Evolutionary conservation across 2,329 filamentous ascomycete species (phyloP).

Genomic region (Coniochaeta sp.): DNA sequence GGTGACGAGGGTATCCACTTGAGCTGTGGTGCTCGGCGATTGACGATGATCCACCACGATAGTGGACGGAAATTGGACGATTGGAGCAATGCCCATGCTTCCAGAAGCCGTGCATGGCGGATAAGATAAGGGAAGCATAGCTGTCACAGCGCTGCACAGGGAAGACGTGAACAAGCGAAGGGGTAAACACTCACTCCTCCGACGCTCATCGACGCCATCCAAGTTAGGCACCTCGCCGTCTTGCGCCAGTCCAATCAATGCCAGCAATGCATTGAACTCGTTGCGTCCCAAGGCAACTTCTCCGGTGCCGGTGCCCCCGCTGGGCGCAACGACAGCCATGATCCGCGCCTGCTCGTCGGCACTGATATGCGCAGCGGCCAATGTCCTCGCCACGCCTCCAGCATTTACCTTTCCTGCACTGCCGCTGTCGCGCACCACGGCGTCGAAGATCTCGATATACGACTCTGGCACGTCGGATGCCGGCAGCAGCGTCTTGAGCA

Average conservation of each 20-base stretch:
- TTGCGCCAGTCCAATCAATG: conserved; percentile 81
- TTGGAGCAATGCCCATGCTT: background rate
- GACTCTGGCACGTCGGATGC: conserved; percentile 68
- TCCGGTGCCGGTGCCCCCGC: conserved; percentile 48
- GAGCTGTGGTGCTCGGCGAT: conserved; percentile 7
- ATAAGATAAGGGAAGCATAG: conserved; percentile 19
- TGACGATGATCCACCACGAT: background rate
- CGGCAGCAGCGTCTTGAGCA: conserved; percentile 71
- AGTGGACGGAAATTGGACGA: background rate
- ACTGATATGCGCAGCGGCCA: conserved; percentile 47
- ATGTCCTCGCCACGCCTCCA: conserved; percentile 46
- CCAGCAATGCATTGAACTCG: conserved; percentile 89
- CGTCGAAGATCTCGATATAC: conserved; percentile 77
- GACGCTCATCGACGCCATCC: conserved; percentile 84
- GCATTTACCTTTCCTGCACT: conserved; percentile 34
- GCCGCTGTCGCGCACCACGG: conserved; percentile 57
- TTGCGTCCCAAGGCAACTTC: conserved; percentile 60
- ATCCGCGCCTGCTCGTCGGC: conserved; percentile 51
- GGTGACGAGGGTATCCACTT: conserved; percentile 13
- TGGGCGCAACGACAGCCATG: conserved; percentile 57
- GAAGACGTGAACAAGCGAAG: background rate
- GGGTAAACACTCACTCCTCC: conserved; percentile 68
- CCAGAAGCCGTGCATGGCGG: background rate
- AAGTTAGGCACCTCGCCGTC: conserved; percentile 81
- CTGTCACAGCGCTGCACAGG: too few relatives aligned